Percentiles rank a stretch among this genome's conserved stretches.
Evolutionary conservation across 2,329 filamentous ascomycete genomes (phyloP).

Genomic region (Raffaelea albimanens): DNA sequence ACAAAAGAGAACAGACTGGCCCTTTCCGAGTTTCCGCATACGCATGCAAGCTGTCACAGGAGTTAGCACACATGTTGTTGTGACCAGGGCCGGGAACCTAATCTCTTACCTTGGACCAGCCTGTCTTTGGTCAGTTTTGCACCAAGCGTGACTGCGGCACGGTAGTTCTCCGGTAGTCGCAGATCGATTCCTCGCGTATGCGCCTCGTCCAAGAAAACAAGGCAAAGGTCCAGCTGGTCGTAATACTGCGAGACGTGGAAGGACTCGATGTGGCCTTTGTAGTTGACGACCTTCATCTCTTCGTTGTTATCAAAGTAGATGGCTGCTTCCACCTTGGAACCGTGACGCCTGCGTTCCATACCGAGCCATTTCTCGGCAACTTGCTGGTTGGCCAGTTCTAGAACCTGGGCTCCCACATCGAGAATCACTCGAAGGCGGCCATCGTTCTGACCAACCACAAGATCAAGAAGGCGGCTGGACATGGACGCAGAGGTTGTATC

Average conservation of each 20-base stretch:
- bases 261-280: constrained; percentile 31
- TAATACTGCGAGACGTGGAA: constrained; percentile 51
- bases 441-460: constrained; percentile 27
- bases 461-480: constrained; percentile 32
- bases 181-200: constrained; percentile 65
- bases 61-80: background rate
- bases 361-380: constrained; percentile 46
- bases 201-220: constrained; percentile 61
- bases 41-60: constrained; percentile 53
- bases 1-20: constrained; percentile 56
- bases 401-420: constrained; percentile 61
- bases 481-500: constrained; percentile 17
- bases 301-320: constrained; percentile 52
- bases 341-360: constrained; percentile 6
- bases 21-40: constrained; percentile 58
- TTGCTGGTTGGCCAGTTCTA: constrained; percentile 50
- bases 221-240: constrained; percentile 44
- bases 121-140: constrained; percentile 57
- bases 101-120: constrained; percentile 52
- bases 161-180: constrained; percentile 45
- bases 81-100: no score
- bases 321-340: constrained; percentile 26
- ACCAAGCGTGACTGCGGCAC: constrained; percentile 60
- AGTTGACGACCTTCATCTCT: constrained; percentile 43
- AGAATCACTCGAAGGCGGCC: constrained; percentile 48